Evolutionary conservation across 345 rosid species (phyloP).

Genomic region (Citrus unshiu): DNA sequence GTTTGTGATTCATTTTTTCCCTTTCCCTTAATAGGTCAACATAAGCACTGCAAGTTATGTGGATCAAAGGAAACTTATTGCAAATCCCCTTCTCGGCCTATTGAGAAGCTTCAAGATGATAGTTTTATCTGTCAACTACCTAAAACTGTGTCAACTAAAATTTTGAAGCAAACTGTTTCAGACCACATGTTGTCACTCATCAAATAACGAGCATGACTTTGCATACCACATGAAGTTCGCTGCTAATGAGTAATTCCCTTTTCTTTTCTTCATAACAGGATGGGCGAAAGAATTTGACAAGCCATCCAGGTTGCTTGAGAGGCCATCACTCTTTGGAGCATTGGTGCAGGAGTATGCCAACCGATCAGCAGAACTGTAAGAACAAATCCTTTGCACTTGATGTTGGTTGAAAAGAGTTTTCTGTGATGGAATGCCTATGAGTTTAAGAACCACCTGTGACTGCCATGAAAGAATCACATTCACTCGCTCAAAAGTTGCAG

Average conservation of each 20-base stretch:
- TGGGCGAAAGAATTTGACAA: conserved; percentile 72
- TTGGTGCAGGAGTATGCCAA: conserved; percentile 92
- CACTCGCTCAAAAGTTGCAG: background rate
- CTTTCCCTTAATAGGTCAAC: background rate
- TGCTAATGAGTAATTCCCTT: background rate
- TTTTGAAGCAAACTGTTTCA: background rate
- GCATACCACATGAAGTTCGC: background rate
- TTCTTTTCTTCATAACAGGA: conserved; percentile 34
- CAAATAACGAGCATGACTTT: background rate
- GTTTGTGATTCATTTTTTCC: conserved; percentile 19
- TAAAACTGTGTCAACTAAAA: background rate
- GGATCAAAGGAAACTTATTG: background rate
- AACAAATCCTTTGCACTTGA: background rate
- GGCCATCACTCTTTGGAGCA: conserved; percentile 68
- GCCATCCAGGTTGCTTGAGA: conserved; percentile 68
- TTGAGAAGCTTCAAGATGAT: background rate
- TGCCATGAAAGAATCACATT: background rate
- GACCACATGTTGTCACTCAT: background rate
- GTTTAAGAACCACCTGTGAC: background rate
- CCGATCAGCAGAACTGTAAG: conserved; percentile 64
- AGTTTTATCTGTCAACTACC: background rate
- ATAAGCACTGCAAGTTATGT: background rate
- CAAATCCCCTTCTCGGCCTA: background rate
- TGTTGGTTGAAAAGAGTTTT: background rate
- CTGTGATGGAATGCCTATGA: background rate